Evolutionary conservation across 2,329 filamentous ascomycete species (phyloP).

Genomic region (Fusarium succisae): DNA sequence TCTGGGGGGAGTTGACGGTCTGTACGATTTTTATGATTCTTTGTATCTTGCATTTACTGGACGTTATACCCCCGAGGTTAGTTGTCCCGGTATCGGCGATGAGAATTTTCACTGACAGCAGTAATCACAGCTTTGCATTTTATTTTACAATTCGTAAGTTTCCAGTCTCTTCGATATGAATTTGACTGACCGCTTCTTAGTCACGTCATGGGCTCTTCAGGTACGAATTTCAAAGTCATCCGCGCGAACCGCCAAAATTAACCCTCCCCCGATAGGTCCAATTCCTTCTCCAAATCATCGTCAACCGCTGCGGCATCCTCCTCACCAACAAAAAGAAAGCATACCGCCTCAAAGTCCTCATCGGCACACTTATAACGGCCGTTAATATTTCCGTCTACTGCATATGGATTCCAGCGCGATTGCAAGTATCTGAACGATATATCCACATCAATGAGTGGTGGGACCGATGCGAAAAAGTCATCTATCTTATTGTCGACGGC

Average conservation of each 20-base stretch:
- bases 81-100: background rate
- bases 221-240: background rate
- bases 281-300: constrained; percentile 42
- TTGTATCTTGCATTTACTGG: constrained; percentile 39
- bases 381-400: constrained; percentile 42
- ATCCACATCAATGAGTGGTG: constrained; percentile 42
- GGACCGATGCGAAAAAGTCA: constrained; percentile 43
- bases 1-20: constrained; percentile 57
- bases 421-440: constrained; percentile 37
- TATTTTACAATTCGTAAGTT: constrained; percentile 42
- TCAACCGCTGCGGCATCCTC: constrained; percentile 40
- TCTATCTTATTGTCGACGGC: constrained; percentile 41
- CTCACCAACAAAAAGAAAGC: constrained; percentile 30
- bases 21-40: constrained; percentile 55
- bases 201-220: constrained; percentile 43
- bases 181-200: constrained; percentile 16
- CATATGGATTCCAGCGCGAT: constrained; percentile 41
- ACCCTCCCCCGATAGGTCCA: constrained; percentile 22
- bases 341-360: constrained; percentile 30
- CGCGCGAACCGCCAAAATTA: background rate
- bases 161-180: fast-evolving
- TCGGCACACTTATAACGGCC: constrained; percentile 37
- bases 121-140: constrained; percentile 39
- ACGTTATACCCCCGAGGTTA: constrained; percentile 40
- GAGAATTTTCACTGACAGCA: background rate